A percentile compares a stretch with the other conserved stretches of the same genome.
These are phyloP conservation scores for Lupinus albus DNA, from an alignment of 306 rosid species.

Conservation along the genomic window DNA sequence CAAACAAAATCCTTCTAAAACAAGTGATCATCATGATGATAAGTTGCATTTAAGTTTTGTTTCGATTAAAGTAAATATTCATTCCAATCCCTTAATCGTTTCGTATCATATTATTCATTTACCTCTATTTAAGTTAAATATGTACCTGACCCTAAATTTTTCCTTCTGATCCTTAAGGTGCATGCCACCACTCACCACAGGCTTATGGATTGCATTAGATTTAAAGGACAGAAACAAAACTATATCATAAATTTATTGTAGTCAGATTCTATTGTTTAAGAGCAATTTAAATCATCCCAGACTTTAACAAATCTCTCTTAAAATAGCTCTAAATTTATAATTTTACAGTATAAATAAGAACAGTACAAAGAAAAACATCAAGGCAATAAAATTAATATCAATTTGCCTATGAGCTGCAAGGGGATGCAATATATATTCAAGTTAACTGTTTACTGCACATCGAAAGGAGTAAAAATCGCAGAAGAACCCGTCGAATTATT, in stretches of 20 bases:
- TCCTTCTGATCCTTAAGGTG: too few relatives aligned
- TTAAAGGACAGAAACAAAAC: neutral
- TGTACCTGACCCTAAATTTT: too few relatives aligned
- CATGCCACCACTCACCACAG: too few relatives aligned
- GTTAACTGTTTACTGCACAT: conserved; percentile 46
- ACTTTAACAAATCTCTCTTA: conserved; percentile 39
- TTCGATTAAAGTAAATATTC: too few relatives aligned
- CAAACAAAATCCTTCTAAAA: too few relatives aligned
- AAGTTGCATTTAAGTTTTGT: too few relatives aligned
- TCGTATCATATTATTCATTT: too few relatives aligned
- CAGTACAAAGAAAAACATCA: conserved; percentile 50
- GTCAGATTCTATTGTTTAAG: conserved; percentile 25
- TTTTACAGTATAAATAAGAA: conserved; percentile 48
- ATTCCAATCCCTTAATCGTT: too few relatives aligned
- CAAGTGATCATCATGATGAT: too few relatives aligned
- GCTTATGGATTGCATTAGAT: neutral
- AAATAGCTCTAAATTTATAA: conserved; percentile 48
- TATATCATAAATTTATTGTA: neutral
- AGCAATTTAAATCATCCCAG: conserved; percentile 26
- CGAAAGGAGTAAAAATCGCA: conserved; percentile 34
- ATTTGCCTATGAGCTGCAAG: conserved; percentile 55
- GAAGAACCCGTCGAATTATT: conserved; percentile 37
- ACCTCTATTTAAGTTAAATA: too few relatives aligned
- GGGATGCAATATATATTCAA: conserved; percentile 40
- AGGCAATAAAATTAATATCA: conserved; percentile 49